Evolutionary conservation across 306 rosid genomes (phyloP), one percentile per base, ranked within the genome.

Genomic region (Purshia tridentata): DNA sequence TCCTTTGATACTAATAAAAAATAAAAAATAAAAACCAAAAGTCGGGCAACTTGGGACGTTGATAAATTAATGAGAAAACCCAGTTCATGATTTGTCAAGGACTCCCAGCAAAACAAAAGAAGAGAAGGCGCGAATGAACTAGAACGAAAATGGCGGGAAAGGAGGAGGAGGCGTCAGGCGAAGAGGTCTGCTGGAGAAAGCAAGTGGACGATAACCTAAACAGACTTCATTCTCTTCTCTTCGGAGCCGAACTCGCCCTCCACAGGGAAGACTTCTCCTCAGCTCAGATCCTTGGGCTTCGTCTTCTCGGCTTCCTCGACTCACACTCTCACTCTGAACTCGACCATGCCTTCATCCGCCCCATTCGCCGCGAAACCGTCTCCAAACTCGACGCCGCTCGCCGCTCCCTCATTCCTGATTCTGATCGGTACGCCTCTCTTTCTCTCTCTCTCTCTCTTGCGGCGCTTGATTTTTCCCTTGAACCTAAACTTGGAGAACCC

Each of bases 271-370:
- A 94, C 51, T 90, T 79, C 83, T 76, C 91, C 6, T 67, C 91
- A 0, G 88, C 97, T 46, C 87, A 86, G 52, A 52, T 89, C 16
- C 81, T 94, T 48, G 80, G 89, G 8, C 96, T 91, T 65, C 90
- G 95, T 51, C 99, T 94, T 56, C 67, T 94, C 23, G 96, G 95
- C 64, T 94, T 94, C 82, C 90, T 94, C 51, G 89, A 91, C 54
- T 87, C 96, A 0, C 89, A 72, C 1, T 74, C 84, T 29, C 75
- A 72, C 46, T 84, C 92, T 37, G 82, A 84, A 8, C 73, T 70
- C 42, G 97, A 91, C 53, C 74, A 81, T 68, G 85, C 93, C 72
- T 89, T 81, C 72, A n/a, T 89, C 48, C 87, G 45, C 42, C 95
- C 94, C 9, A 89, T 85, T 46, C 94, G 96, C 65, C 88, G 80